These are phyloP conservation scores for Boletus reticulatus DNA, from an alignment of 768 basidiomycete species.

Conservation along the genomic window DNA sequence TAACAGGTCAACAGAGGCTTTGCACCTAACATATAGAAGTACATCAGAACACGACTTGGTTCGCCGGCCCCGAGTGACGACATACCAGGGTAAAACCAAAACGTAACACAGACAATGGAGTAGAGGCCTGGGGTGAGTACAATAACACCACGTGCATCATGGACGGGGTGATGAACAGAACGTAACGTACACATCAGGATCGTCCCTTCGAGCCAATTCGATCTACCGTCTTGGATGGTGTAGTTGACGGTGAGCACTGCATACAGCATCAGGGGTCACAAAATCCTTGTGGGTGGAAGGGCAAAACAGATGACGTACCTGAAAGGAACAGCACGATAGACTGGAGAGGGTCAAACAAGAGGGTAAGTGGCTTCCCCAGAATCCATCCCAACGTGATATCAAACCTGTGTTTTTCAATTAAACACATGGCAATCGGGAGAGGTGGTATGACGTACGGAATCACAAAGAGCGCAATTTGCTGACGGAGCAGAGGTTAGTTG, in stretches of 20 bases:
- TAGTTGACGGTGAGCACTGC: conserved; percentile 82
- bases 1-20: too few species aligned
- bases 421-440: background rate
- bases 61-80: background rate
- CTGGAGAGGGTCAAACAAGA: conserved; percentile 88
- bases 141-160: too few species aligned
- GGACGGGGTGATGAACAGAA: too few species aligned
- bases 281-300: background rate
- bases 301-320: conserved; percentile 14
- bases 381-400: conserved; percentile 81
- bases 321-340: conserved; percentile 36
- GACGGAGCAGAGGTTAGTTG: background rate
- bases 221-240: conserved; percentile 83
- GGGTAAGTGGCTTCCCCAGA: conserved; percentile 71
- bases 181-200: conserved; percentile 69
- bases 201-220: conserved; percentile 90
- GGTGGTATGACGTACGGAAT: conserved; percentile 44
- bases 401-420: conserved; percentile 41
- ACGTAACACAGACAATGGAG: conserved; percentile 52
- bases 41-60: conserved; percentile 2
- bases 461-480: conserved; percentile 76
- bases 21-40: background rate
- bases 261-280: background rate
- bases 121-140: conserved; percentile 50
- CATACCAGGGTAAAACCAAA: conserved; percentile 53